Conservation (phyloP, 2,329 filamentous ascomycete species). For the Diplodia sapinea region DNA sequence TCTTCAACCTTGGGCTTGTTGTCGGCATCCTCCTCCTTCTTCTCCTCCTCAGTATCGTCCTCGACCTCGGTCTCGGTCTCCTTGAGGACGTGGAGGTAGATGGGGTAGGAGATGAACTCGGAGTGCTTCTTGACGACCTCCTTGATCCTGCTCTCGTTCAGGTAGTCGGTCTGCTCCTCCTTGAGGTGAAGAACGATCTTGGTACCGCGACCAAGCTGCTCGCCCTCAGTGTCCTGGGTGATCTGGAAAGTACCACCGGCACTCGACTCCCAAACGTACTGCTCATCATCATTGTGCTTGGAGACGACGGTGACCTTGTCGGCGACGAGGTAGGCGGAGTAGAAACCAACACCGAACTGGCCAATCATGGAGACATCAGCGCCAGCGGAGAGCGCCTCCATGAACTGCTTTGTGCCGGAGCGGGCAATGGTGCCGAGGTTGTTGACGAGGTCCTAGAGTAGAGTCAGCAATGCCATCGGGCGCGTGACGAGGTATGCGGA, state of each 20-base stretch:
- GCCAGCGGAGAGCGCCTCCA: slow-evolving; percentile 98
- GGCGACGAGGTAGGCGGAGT: slow-evolving; percentile 99
- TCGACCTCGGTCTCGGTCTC: slow-evolving; percentile 99
- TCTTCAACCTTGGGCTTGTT: slow-evolving; percentile 97
- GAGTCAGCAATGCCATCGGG: background rate
- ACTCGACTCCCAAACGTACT: slow-evolving; percentile 99
- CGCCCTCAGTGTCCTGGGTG: slow-evolving; percentile 84
- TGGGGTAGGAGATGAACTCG: slow-evolving; percentile 99
- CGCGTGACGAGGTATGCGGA: background rate
- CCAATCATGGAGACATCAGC: slow-evolving; percentile 99
- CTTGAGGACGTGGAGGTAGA: slow-evolving; percentile 99
- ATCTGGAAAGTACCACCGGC: slow-evolving; percentile 98
- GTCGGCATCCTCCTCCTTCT: slow-evolving; percentile 77
- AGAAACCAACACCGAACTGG: slow-evolving; percentile 99
- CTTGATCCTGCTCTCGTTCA: slow-evolving; percentile 99
- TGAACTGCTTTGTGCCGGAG: slow-evolving; percentile 99
- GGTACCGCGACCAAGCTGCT: slow-evolving; percentile 90
- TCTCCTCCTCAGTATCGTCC: slow-evolving; percentile 80
- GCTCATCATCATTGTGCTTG: slow-evolving; percentile 99
- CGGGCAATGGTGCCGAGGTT: slow-evolving; percentile 99
- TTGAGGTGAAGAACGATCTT: slow-evolving; percentile 99
- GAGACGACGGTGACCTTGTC: slow-evolving; percentile 95
- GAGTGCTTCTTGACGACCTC: slow-evolving; percentile 99
- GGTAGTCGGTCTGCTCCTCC: slow-evolving; percentile 98
- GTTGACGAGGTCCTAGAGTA: slow-evolving; percentile 92